These are phyloP conservation scores for Neonectria sp. DNA, from an alignment of 2,329 filamentous ascomycete genomes.

Conservation along the genomic window DNA sequence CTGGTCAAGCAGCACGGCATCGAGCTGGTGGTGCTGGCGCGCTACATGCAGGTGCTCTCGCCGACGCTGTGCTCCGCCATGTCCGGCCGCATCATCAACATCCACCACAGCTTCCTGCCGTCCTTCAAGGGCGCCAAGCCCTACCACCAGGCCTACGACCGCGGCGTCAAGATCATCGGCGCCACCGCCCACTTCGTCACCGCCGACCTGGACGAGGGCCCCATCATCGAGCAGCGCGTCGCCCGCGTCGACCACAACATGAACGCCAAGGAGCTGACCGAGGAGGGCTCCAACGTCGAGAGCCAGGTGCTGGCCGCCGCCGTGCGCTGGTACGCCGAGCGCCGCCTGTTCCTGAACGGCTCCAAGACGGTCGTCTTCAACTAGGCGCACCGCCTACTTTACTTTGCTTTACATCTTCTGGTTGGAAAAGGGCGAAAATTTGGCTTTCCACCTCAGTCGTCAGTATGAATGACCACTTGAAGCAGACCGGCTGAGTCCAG, in stretches of 20 bases:
- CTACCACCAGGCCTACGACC: constrained; percentile 89
- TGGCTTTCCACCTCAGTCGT: neutral
- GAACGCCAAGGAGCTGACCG: constrained; percentile 81
- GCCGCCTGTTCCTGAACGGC: constrained; percentile 83
- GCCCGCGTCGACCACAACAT: constrained; percentile 83
- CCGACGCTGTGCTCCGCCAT: constrained; percentile 82
- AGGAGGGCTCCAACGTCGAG: constrained; percentile 88
- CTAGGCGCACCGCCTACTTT: constrained; percentile 24
- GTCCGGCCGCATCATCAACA: constrained; percentile 92
- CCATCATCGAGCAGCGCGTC: constrained; percentile 90
- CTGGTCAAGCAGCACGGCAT: constrained; percentile 78
- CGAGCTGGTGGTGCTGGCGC: constrained; percentile 85
- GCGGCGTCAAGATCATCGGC: constrained; percentile 90
- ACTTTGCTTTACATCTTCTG: neutral
- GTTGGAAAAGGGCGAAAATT: neutral
- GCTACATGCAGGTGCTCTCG: constrained; percentile 91
- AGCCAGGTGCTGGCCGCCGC: constrained; percentile 86
- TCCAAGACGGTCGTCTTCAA: constrained; percentile 85
- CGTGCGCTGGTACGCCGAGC: constrained; percentile 88
- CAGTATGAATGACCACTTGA: neutral
- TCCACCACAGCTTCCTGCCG: constrained; percentile 90
- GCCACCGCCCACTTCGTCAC: constrained; percentile 91
- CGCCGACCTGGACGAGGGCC: constrained; percentile 86
- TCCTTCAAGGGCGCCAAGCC: constrained; percentile 91
- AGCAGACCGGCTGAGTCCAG: neutral